A percentile compares a stretch with the other conserved stretches of the same genome.
Conservation (phyloP, 1,284 basidiomycete genomes). For the Hortiboletus rubellus region DNA sequence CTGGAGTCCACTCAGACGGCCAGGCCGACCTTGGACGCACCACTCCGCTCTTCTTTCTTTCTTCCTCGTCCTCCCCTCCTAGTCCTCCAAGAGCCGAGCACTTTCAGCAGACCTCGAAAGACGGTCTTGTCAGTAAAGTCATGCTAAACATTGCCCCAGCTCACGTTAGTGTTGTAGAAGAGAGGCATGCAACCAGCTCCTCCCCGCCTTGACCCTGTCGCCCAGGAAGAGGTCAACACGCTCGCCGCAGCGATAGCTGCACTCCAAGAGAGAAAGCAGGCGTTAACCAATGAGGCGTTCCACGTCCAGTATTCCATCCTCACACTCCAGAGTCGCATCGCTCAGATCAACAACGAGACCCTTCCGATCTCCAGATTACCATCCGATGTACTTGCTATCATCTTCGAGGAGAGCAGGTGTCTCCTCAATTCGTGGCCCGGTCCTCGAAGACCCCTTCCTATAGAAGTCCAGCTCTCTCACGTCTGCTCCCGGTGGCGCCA, state of each 20-base stretch:
- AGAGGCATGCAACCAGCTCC: conserved; percentile 20
- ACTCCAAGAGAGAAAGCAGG: conserved; percentile 27
- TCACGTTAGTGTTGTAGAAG: conserved; percentile 26
- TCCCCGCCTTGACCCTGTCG: conserved; percentile 19
- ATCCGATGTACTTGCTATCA: conserved; percentile 35
- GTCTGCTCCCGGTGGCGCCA: conserved; percentile 35
- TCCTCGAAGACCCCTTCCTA: conserved; percentile 32
- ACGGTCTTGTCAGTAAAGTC: conserved; percentile 26
- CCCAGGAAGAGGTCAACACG: conserved; percentile 29
- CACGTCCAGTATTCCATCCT: conserved; percentile 31
- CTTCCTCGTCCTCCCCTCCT: neutral
- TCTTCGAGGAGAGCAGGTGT: conserved; percentile 34
- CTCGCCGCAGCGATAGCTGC: conserved; percentile 23
- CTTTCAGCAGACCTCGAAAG: conserved; percentile 15
- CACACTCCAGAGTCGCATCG: conserved; percentile 34
- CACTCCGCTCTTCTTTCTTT: neutral
- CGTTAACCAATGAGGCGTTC: conserved; percentile 27
- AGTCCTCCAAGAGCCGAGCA: neutral
- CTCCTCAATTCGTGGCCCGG: conserved; percentile 32
- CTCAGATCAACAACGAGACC: conserved; percentile 33
- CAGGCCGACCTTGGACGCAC: neutral
- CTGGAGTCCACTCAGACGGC: no score
- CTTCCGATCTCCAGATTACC: conserved; percentile 33
- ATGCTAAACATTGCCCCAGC: conserved; percentile 14
- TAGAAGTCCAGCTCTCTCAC: conserved; percentile 36